Evolutionary conservation across 176 grass and related monocot species (phyloP).

Genomic region (Carex littledalei): DNA sequence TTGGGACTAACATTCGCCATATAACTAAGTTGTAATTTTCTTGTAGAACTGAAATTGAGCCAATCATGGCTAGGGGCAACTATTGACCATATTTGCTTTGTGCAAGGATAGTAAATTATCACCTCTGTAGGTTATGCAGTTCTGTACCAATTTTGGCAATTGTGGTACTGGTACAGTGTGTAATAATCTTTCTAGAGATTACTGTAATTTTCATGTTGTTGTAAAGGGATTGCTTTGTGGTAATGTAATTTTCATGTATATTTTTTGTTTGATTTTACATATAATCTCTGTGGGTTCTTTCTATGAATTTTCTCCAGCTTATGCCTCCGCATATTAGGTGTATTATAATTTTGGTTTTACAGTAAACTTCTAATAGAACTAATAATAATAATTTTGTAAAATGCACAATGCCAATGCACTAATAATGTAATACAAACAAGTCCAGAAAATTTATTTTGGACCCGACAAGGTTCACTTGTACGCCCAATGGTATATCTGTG

Average conservation of each 20-base stretch:
- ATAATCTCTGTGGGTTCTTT: not conserved
- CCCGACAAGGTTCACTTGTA: not conserved
- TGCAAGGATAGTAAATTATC: not conserved
- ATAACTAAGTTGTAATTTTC: not conserved
- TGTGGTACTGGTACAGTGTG: conserved; percentile 4
- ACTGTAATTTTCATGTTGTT: not conserved
- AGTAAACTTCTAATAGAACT: not conserved
- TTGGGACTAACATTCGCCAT: not conserved
- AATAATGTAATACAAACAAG: not conserved
- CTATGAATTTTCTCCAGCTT: not conserved
- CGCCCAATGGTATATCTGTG: too few relatives aligned
- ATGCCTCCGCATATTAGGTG: not conserved
- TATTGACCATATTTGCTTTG: not conserved
- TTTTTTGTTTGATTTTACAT: not conserved
- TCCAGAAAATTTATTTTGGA: not conserved
- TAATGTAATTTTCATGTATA: not conserved
- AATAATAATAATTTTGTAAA: not conserved
- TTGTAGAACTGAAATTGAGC: not conserved
- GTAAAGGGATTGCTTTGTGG: not conserved
- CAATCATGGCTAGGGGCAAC: not conserved
- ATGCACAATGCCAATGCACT: not conserved
- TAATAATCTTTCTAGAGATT: conserved; percentile 8
- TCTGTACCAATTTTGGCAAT: conserved; percentile 7
- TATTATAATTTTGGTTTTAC: not conserved
- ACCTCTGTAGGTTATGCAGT: not conserved